Conservation (phyloP, 345 rosid species). For the Eucalyptus cladocalyx region DNA sequence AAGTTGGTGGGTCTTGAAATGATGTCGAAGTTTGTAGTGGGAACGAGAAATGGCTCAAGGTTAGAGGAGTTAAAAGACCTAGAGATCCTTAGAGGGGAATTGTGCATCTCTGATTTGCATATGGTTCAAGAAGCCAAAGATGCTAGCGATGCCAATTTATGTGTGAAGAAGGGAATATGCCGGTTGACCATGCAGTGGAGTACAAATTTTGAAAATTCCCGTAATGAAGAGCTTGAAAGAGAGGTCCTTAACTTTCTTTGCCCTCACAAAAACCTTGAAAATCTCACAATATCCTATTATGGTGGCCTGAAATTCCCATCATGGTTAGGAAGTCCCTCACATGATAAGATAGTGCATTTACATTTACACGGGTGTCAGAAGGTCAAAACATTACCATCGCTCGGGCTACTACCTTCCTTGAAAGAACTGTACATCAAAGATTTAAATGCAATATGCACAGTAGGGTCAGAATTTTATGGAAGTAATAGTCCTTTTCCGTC, state of each 20-base stretch:
- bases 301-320: no score
- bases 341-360: accelerated
- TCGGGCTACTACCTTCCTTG: accelerated
- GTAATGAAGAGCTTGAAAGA: accelerated
- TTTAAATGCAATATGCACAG: accelerated
- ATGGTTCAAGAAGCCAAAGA: accelerated
- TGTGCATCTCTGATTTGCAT: no score
- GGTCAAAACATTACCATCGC: no score
- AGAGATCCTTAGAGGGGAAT: no score
- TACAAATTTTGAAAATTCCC: no score
- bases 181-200: no score
- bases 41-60: accelerated
- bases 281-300: no score
- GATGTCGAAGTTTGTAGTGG: accelerated
- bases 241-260: accelerated
- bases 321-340: no score
- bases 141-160: accelerated
- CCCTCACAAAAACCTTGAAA: no score
- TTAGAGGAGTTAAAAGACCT: accelerated
- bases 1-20: no score
- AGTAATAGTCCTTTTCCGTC: accelerated
- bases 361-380: accelerated
- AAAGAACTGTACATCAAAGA: accelerated
- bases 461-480: no score
- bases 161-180: no score